These are phyloP conservation scores for Leccinum insolens DNA, from an alignment of 1,284 basidiomycete genomes.

Conservation along the genomic window DNA sequence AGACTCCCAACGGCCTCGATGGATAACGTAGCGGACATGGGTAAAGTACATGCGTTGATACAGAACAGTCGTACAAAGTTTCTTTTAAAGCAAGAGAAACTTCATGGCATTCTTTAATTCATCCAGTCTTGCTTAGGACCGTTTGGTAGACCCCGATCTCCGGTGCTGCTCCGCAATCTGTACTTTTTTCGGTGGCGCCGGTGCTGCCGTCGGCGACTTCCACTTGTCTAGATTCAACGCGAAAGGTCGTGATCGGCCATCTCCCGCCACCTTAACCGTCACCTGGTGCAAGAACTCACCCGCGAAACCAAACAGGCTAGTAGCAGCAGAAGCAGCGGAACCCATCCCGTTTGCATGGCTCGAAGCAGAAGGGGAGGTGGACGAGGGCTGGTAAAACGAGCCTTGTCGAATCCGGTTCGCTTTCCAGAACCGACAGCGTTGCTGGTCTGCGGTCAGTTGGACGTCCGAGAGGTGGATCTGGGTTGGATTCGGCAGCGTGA, in stretches of 20 bases:
- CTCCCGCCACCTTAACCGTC: background rate
- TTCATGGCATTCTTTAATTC: background rate
- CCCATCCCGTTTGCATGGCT: slow-evolving; percentile 16
- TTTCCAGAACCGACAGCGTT: slow-evolving; percentile 34
- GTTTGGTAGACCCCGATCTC: slow-evolving; percentile 10
- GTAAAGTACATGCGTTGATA: slow-evolving; percentile 2
- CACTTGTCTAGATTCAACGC: slow-evolving; percentile 25
- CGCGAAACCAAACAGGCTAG: slow-evolving; percentile 23
- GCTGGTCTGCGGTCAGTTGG: slow-evolving; percentile 24
- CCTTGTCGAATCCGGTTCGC: slow-evolving; percentile 31
- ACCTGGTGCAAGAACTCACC: slow-evolving; percentile 19
- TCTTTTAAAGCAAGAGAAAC: background rate
- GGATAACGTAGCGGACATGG: background rate
- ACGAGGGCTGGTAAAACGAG: slow-evolving; percentile 32
- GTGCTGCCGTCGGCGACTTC: slow-evolving; percentile 22
- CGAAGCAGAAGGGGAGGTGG: slow-evolving; percentile 7
- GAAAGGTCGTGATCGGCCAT: background rate
- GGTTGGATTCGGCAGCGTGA: background rate
- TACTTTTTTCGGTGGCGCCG: slow-evolving; percentile 18
- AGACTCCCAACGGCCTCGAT: background rate
- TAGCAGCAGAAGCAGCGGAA: slow-evolving; percentile 8
- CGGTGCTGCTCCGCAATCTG: slow-evolving; percentile 22
- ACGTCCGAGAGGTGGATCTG: slow-evolving; percentile 30
- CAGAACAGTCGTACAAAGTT: background rate
- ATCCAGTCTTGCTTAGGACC: background rate